Base-by-base conservation (phyloP, 1,139 yeast genomes). In the Pichia sp. region DNA sequence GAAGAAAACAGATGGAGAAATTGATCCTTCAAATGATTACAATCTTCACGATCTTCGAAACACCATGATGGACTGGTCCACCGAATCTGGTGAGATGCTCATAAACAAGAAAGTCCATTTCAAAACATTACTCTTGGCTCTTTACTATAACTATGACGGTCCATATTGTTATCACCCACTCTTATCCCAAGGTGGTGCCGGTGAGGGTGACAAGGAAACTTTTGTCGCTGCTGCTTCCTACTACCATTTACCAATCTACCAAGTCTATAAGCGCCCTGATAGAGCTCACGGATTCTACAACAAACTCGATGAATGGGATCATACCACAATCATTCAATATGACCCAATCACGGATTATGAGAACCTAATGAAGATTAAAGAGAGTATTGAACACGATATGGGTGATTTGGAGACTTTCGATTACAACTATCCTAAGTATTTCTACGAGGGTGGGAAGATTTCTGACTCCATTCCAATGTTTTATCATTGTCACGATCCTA, bases 161-260 rank as follows among this genome's bases (percentile, higher is more conserved):
- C 77, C 75, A 30, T 63, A 62, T 33, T 74, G 68, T 56, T 75
- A 68, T 52, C 74, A 74, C 45, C 69, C 70, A n/a, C 54, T 75
- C 37, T 55, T 74, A 32, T 69, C 75, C 11, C 79, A 73, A 54
- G 77, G 77, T 39, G 72, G 76, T 16, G 74, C 78, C 11, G 80
- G 80, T 33, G 75, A 74, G 53, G 80, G 81, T 45, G 80, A 74
- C 51, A 76, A 76, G 48, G 83, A 77, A 49, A 76, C 82, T 2
- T 74, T 75, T 48, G 67, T 75, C 35, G 78, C 81, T 2, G 81
- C 82, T 4, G 75, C 82, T 21, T 69, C 70, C 43, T 72, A 65
- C 30, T 61, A 72, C 40, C 53, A 58, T 1, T 62, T 67, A 41
- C 69, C 75, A 5, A 75, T 64, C 49, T 75, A 74, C 52, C 81